Evolutionary conservation across 371 early-diverging fungal species (phyloP).

Genomic region (Blastocladiella emersonii): DNA sequence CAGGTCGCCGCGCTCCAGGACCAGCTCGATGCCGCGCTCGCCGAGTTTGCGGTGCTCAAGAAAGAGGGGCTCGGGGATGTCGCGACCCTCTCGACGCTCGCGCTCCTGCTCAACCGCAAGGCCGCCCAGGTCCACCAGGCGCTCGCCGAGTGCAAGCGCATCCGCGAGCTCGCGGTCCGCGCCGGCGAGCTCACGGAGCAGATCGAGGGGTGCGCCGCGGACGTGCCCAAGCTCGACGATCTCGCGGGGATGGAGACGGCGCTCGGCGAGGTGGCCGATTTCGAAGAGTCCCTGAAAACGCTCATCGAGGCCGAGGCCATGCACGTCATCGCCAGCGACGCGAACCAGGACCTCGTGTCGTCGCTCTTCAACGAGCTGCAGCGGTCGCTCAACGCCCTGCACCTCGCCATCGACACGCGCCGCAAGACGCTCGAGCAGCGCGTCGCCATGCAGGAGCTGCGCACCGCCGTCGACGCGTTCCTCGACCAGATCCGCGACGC

Average conservation of each 20-base stretch:
- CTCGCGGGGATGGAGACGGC: not conserved
- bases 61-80: slow-evolving; percentile 1
- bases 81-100: not conserved
- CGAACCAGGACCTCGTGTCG: not conserved
- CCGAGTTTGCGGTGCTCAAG: slow-evolving; percentile 1
- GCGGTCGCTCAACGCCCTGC: not conserved
- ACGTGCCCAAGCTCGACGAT: not conserved
- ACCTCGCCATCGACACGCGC: not conserved
- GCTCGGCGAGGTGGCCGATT: not conserved
- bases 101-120: not conserved
- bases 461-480: not conserved
- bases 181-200: not conserved
- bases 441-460: not conserved
- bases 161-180: not conserved
- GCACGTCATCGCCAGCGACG: not conserved
- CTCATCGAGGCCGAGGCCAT: not conserved
- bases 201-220: not conserved
- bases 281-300: not conserved
- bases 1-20: slow-evolving; percentile 7
- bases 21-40: slow-evolving; percentile 4
- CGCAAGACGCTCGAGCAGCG: not conserved
- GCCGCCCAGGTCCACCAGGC: not conserved
- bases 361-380: not conserved
- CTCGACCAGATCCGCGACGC: not conserved
- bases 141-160: not conserved